phyloP scores from a whole-genome alignment of 2,329 filamentous ascomycete genomes.

The Penicillium sp. region DNA sequence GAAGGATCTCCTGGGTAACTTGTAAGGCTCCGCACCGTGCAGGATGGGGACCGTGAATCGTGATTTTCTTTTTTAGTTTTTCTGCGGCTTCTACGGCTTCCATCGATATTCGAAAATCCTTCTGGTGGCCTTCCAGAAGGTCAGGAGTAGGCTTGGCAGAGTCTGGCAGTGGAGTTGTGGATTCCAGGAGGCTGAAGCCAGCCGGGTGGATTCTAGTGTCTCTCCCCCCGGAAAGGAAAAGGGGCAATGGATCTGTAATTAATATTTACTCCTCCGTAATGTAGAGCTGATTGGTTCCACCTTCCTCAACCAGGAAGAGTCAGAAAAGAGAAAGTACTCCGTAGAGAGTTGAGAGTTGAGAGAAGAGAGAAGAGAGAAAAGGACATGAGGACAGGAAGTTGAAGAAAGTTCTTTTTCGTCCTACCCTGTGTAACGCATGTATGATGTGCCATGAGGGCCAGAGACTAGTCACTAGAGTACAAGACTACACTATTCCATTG shows the following conservation, averaged over 20 bases:
- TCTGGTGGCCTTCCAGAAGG: constrained; percentile 26
- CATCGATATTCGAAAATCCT: constrained; percentile 20
- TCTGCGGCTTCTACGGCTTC: constrained; percentile 11
- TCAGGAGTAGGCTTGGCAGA: constrained; percentile 26
- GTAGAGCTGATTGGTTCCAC: constrained; percentile 12
- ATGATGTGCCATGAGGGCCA: background rate
- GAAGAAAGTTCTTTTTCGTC: background rate
- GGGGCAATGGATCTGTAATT: constrained; percentile 19
- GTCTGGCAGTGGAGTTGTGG: constrained; percentile 18
- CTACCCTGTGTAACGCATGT: background rate
- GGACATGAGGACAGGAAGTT: background rate
- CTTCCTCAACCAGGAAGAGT: background rate
- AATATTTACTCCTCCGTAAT: no score
- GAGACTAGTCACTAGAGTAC: no score
- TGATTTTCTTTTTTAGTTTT: constrained; percentile 2
- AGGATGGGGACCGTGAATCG: constrained; percentile 16
- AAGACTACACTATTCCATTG: background rate
- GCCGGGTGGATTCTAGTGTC: constrained; percentile 16
- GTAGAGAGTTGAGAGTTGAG: no score
- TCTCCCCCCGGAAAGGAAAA: constrained; percentile 13
- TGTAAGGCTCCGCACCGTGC: constrained; percentile 21
- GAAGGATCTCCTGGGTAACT: constrained; percentile 1
- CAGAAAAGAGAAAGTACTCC: background rate
- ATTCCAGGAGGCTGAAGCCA: constrained; percentile 20
- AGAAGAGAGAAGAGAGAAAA: background rate